Percentiles rank a stretch among this genome's conserved stretches.
These are phyloP conservation scores for Colletotrichum neosansevieriae DNA, from an alignment of 2,329 filamentous ascomycete genomes.

Conservation along the genomic window DNA sequence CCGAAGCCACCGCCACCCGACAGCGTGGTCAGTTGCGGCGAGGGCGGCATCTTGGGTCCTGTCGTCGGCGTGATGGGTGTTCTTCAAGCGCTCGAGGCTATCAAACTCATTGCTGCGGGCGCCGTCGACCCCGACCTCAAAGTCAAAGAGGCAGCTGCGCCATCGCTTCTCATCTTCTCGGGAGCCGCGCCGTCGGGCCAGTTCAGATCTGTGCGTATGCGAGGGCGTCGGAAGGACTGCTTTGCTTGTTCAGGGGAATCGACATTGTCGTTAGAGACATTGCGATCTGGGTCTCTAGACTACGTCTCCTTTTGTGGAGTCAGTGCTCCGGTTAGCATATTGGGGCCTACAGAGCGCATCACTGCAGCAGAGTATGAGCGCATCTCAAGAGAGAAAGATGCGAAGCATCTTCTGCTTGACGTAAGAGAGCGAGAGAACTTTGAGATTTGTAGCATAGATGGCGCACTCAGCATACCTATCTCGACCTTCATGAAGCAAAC, in stretches of 20 bases:
- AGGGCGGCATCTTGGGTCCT: conserved; percentile 91
- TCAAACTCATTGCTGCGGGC: conserved; percentile 78
- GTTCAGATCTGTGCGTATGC: conserved; percentile 83
- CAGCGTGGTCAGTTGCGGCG: conserved; percentile 86
- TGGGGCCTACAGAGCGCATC: conserved; percentile 76
- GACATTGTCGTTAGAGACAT: conserved; percentile 71
- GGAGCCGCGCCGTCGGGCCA: conserved; percentile 51
- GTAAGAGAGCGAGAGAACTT: conserved; percentile 89
- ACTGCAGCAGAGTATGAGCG: conserved; percentile 70
- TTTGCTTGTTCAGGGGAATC: conserved; percentile 78
- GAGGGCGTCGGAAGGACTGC: conserved; percentile 76
- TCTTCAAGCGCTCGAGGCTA: conserved; percentile 87
- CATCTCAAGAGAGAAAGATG: conserved; percentile 34
- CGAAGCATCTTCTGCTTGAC: conserved; percentile 76
- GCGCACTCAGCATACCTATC: conserved; percentile 78
- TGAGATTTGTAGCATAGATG: conserved; percentile 80
- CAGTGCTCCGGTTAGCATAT: conserved; percentile 62
- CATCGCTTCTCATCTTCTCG: conserved; percentile 62
- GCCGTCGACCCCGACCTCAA: conserved; percentile 44
- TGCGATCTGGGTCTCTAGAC: conserved; percentile 77
- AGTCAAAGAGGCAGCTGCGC: conserved; percentile 34
- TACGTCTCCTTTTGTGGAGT: conserved; percentile 90
- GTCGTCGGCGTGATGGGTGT: conserved; percentile 95
- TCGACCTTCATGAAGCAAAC: conserved; percentile 68
- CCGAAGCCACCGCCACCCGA: conserved; percentile 87